Percentiles rank a stretch among this genome's conserved stretches.
Conservation (phyloP, 2,329 filamentous ascomycete species). For the Colletotrichum camelliae region DNA sequence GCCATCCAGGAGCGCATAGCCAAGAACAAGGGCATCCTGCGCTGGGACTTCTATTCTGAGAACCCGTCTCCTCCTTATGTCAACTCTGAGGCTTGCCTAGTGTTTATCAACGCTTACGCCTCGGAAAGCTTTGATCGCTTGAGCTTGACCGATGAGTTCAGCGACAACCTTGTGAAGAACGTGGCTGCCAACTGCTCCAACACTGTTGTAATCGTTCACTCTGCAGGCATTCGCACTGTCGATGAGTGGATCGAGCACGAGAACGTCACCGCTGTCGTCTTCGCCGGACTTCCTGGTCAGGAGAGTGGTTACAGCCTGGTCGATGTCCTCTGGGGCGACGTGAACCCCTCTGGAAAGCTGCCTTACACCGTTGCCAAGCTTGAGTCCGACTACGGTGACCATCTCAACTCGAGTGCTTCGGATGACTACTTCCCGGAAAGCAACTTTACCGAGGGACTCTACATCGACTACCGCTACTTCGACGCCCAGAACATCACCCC, state of each 20-base stretch:
- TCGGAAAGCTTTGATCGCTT: slow-evolving; percentile 74
- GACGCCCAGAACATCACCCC: slow-evolving; percentile 53
- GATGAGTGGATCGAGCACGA: slow-evolving; percentile 66
- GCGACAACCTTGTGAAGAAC: slow-evolving; percentile 60
- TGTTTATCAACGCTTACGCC: slow-evolving; percentile 71
- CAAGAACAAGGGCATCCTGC: slow-evolving; percentile 52
- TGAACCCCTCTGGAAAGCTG: slow-evolving; percentile 62
- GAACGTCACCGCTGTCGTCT: slow-evolving; percentile 69
- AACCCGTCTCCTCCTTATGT: slow-evolving; percentile 47
- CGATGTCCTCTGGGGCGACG: slow-evolving; percentile 61
- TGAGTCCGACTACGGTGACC: slow-evolving; percentile 58
- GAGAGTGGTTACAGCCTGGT: slow-evolving; percentile 63
- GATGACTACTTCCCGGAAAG: slow-evolving; percentile 52
- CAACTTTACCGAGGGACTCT: slow-evolving; percentile 56
- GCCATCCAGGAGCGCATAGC: slow-evolving; percentile 57
- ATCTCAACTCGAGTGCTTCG: slow-evolving; percentile 33
- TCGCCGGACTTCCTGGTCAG: slow-evolving; percentile 69
- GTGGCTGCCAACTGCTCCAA: slow-evolving; percentile 65
- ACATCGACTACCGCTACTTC: slow-evolving; percentile 61
- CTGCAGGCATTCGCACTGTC: slow-evolving; percentile 60
- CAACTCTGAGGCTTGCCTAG: slow-evolving; percentile 69
- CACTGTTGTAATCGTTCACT: slow-evolving; percentile 70
- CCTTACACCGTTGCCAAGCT: slow-evolving; percentile 67
- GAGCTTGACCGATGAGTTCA: slow-evolving; percentile 69
- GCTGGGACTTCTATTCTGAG: slow-evolving; percentile 61